These are phyloP conservation scores for Tetrapisispora nanseiensis DNA, from an alignment of 805 yeast species.

Conservation along the genomic window DNA sequence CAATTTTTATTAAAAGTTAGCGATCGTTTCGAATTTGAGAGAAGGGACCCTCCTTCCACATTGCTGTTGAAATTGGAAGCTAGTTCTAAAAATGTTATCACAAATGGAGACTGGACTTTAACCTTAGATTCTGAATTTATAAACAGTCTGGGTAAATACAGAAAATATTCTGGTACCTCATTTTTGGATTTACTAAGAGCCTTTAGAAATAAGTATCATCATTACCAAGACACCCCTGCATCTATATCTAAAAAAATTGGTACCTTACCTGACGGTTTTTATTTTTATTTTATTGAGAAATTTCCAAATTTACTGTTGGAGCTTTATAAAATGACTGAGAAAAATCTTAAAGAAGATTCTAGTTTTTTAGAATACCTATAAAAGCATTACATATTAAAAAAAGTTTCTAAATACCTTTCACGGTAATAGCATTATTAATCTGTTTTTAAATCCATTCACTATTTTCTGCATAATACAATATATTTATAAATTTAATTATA, in stretches of 20 bases:
- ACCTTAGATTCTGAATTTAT: constrained; percentile 64
- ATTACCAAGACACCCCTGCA: constrained; percentile 78
- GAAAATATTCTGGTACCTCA: constrained; percentile 73
- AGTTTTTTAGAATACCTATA: constrained; percentile 29
- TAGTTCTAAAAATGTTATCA: constrained; percentile 40
- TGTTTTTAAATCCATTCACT: background rate
- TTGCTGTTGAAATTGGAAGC: constrained; percentile 47
- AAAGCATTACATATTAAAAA: background rate
- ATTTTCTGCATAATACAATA: background rate
- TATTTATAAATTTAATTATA: background rate
- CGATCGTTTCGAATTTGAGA: constrained; percentile 81
- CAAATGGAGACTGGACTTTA: constrained; percentile 64
- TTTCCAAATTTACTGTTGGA: constrained; percentile 77
- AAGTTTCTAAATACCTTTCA: no score
- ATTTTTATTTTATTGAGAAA: constrained; percentile 57
- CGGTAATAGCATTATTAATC: background rate
- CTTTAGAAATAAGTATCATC: constrained; percentile 87
- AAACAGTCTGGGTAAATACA: constrained; percentile 79
- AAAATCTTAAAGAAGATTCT: constrained; percentile 54
- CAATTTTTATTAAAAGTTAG: constrained; percentile 81
- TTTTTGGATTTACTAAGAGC: constrained; percentile 84
- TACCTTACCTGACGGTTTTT: constrained; percentile 77
- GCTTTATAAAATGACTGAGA: constrained; percentile 52
- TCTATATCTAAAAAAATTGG: constrained; percentile 57
- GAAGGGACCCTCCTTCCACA: constrained; percentile 67